Evolutionary conservation across 805 yeast genomes (phyloP).

Genomic region (Torulaspora quercuum): DNA sequence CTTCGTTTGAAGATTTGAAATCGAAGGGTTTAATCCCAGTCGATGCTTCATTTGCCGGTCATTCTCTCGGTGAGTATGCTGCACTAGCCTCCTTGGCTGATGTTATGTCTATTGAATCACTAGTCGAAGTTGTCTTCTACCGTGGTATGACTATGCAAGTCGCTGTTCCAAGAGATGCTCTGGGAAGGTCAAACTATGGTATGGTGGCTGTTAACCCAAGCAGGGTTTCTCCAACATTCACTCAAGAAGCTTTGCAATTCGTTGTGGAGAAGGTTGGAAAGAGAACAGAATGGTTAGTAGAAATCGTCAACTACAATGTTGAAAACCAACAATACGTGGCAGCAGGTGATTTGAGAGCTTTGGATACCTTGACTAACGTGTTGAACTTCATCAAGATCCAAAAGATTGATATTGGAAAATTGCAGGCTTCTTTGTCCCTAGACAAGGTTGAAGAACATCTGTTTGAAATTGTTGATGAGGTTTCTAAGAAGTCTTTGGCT

Average conservation of each 20-base stretch:
- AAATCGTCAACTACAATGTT: slow-evolving; percentile 97
- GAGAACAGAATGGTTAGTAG: slow-evolving; percentile 90
- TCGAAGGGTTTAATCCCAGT: slow-evolving; percentile 92
- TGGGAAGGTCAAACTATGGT: slow-evolving; percentile 97
- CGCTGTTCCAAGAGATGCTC: slow-evolving; percentile 95
- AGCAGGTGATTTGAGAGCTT: slow-evolving; percentile 96
- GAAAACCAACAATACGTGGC: slow-evolving; percentile 98
- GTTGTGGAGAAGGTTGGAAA: slow-evolving; percentile 84
- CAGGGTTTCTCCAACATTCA: slow-evolving; percentile 82
- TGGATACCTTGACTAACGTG: slow-evolving; percentile 89
- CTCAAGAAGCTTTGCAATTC: slow-evolving; percentile 88
- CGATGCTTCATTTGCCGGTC: slow-evolving; percentile 96
- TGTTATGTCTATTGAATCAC: slow-evolving; percentile 96
- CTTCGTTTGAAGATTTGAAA: slow-evolving; percentile 96
- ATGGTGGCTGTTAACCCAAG: slow-evolving; percentile 99
- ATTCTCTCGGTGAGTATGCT: slow-evolving; percentile 98
- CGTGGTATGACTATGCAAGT: slow-evolving; percentile 99
- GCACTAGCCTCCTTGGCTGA: slow-evolving; percentile 96
- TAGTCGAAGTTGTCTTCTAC: slow-evolving; percentile 97
- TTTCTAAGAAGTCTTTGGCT: slow-evolving; percentile 71
- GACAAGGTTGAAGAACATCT: slow-evolving; percentile 89
- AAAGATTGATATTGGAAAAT: slow-evolving; percentile 87
- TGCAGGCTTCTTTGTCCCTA: slow-evolving; percentile 74
- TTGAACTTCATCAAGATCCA: slow-evolving; percentile 89
- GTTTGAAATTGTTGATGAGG: slow-evolving; percentile 82